Conservation (phyloP, 495 filamentous ascomycete genomes). For the Hyaloscypha hepaticicola region DNA sequence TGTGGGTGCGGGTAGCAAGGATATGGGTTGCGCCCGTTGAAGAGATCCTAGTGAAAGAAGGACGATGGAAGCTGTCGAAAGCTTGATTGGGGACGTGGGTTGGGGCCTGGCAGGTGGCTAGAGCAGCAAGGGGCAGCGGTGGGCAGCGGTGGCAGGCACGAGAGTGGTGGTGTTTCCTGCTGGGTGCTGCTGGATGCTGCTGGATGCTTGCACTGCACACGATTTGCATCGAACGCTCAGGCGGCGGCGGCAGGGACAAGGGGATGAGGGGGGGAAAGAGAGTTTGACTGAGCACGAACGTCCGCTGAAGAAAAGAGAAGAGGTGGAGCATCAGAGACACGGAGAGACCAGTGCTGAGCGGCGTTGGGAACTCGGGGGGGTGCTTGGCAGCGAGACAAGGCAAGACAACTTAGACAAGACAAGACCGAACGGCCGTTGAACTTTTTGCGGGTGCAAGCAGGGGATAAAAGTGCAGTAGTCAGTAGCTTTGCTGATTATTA, state of each 20-base stretch:
- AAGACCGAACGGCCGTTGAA: background rate
- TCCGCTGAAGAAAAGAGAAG: background rate
- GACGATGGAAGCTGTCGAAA: constrained; percentile 27
- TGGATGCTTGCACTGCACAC: background rate
- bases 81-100: constrained; percentile 21
- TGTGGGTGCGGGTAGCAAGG: constrained; percentile 27
- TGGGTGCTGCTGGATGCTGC: background rate
- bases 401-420: background rate
- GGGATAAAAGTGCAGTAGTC: too few relatives aligned
- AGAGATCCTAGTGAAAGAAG: constrained; percentile 19
- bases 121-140: background rate
- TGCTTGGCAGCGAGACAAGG: background rate
- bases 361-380: too few relatives aligned
- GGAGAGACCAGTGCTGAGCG: too few relatives aligned
- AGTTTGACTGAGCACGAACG: background rate
- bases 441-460: background rate
- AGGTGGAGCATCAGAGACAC: too few relatives aligned
- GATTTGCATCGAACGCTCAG: background rate
- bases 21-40: constrained; percentile 28
- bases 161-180: constrained; percentile 16
- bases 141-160: background rate
- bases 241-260: constrained; percentile 9
- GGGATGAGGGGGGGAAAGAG: background rate
- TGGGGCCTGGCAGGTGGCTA: constrained; percentile 8
- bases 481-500: too few relatives aligned